Base-by-base conservation (phyloP, 768 basidiomycete genomes). In the Phlebiopsis gigantea region DNA sequence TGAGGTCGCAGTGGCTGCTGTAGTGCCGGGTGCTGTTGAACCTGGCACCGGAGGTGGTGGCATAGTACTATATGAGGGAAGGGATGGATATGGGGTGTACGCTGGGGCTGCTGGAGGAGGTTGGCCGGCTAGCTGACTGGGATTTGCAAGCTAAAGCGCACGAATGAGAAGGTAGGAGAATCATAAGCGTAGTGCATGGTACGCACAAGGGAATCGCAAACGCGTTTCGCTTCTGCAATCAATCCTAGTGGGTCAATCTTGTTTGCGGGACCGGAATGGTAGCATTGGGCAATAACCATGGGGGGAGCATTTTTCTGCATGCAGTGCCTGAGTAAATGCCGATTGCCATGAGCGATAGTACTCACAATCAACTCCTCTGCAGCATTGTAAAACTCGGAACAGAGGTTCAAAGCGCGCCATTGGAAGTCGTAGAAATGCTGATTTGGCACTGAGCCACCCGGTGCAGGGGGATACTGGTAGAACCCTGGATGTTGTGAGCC, bases 391-490 rank as follows among this genome's bases (percentile, higher is more conserved):
- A 92, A 92, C 67, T 92, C 90, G 1, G 87, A 84, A 69, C 89
- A 92, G 41, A 92, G 73, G 64, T 89, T 89, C 56, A 91, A 69
- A 41, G 90, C 82, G 53, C 88, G 82, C 89, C 89, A 91, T 67
- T 91, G 89, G 65, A 91, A 91, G 66, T 91, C 88, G 69, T 88
- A 89, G 68, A 88, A 90, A 64, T 84, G 83, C 60, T 88, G 85
- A 66, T 88, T 88, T 56, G 79, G 81, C 24, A 84, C 73, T 45
- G 76, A 76, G n/a, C 72, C 63, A 12, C 79, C 73, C 24, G 78
- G 69, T 26, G 72, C 69, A 46, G 78, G 73, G 26, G 75, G 71
- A 47, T 75, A 73, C 57, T 79, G 73, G 62, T 80, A 77, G 65
- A 80, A 79, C 8, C 63, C 64, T 22, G 65, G 64, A 55, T 68